A percentile compares a stretch with the other conserved stretches of the same genome.
Conservation (phyloP, 2,329 filamentous ascomycete genomes). For the Macrophomina pseudophaseolina region DNA sequence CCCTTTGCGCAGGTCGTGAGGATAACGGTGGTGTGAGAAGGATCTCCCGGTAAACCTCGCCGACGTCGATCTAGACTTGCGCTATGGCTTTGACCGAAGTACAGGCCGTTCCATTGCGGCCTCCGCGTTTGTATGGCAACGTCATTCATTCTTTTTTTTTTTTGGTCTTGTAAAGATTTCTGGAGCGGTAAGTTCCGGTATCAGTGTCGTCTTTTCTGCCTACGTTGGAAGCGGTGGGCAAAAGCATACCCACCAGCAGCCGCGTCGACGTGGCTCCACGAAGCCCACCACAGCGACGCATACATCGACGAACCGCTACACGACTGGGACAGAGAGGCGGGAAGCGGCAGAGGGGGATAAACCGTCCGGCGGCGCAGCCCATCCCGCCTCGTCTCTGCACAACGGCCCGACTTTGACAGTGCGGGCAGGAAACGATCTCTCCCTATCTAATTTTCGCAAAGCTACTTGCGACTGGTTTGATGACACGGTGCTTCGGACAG, state of each 20-base stretch:
- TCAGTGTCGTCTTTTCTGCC: no score
- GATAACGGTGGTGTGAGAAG: background rate
- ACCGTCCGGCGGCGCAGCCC: background rate
- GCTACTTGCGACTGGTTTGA: background rate
- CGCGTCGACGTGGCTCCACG: no score
- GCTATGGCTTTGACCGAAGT: background rate
- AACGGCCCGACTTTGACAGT: background rate
- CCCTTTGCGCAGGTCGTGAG: background rate
- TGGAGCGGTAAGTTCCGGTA: no score
- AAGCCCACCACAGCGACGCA: no score
- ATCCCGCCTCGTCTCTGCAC: background rate
- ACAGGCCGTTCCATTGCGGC: background rate
- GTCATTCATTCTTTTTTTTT: no score
- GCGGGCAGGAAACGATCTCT: background rate
- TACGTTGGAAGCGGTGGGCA: no score
- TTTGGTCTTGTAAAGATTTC: no score
- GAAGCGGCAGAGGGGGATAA: background rate
- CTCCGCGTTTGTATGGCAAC: background rate
- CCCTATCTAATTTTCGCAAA: background rate
- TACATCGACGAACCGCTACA: no score
- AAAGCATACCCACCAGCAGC: no score
- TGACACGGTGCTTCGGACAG: background rate
- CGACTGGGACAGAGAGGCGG: background rate
- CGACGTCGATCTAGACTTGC: background rate
- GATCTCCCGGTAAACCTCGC: slow-evolving; percentile 3